Conservation (phyloP, 2,329 filamentous ascomycete species). For the Phyllosticta paracitricarpa region DNA sequence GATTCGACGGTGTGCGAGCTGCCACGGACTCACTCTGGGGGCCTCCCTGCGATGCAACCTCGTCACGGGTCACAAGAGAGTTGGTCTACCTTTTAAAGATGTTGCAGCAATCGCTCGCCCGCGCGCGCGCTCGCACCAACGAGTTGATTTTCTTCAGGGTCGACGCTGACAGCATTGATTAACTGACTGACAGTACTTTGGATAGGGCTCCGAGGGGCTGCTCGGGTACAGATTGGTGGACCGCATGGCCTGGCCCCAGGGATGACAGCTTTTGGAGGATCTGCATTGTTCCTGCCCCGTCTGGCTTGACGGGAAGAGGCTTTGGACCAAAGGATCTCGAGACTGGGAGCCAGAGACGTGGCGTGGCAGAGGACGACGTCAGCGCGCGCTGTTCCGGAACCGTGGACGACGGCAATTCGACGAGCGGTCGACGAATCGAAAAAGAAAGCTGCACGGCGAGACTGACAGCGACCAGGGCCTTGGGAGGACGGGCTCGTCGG, state of each 20-base stretch:
- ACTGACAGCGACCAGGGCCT: neutral
- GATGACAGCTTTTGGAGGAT: neutral
- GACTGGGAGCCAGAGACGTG: neutral
- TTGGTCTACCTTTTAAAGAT: neutral
- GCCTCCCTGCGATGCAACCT: neutral
- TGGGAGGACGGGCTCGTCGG: neutral
- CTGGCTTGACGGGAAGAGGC: neutral
- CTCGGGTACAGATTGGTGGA: neutral
- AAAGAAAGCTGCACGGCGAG: neutral
- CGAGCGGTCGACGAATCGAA: neutral
- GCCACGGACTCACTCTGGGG: neutral
- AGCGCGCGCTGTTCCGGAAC: constrained; percentile 4
- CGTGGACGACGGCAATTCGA: constrained; percentile 5
- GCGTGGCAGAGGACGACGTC: constrained; percentile 1
- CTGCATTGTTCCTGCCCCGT: neutral
- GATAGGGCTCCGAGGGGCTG: neutral
- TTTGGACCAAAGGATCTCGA: neutral
- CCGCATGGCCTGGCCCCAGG: neutral
- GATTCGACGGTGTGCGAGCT: neutral
- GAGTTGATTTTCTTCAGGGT: neutral
- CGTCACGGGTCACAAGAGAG: neutral
- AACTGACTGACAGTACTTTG: neutral
- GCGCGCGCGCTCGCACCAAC: neutral
- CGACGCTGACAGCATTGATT: neutral
- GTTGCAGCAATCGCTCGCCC: neutral